Conservation (phyloP, 1,284 basidiomycete genomes). For the Hemileia vastatrix region DNA sequence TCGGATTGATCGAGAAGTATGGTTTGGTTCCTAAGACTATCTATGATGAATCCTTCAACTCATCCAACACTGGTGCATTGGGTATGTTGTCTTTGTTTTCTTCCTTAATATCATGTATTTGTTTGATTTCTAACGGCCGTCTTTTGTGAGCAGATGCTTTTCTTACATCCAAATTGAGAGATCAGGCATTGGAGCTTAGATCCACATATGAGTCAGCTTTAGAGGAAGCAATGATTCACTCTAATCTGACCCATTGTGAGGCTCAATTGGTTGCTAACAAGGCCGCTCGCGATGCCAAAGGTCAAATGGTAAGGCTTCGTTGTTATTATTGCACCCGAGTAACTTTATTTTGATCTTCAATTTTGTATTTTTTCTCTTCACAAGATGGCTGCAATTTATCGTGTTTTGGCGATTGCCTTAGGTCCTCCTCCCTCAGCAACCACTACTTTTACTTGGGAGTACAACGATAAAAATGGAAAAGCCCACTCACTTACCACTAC, state of each 20-base stretch:
- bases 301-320: constrained; percentile 28
- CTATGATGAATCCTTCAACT: constrained; percentile 79
- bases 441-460: constrained; percentile 69
- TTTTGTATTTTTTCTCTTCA: background rate
- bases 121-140: too few species aligned
- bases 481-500: constrained; percentile 64
- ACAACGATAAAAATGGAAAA: constrained; percentile 67
- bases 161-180: constrained; percentile 79
- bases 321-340: constrained; percentile 48
- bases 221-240: constrained; percentile 31
- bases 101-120: too few species aligned
- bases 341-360: constrained; percentile 77
- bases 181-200: constrained; percentile 69
- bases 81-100: too few species aligned
- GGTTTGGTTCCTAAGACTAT: constrained; percentile 63
- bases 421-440: constrained; percentile 69
- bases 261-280: background rate
- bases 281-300: constrained; percentile 22
- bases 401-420: constrained; percentile 72
- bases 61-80: constrained; percentile 62
- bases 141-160: too few species aligned
- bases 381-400: constrained; percentile 52
- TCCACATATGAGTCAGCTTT: constrained; percentile 52
- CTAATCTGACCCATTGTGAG: constrained; percentile 1
- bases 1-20: constrained; percentile 73